Evolutionary conservation across 1,139 yeast species (phyloP).

Genomic region (Chernovozyma sophiae-reginae): DNA sequence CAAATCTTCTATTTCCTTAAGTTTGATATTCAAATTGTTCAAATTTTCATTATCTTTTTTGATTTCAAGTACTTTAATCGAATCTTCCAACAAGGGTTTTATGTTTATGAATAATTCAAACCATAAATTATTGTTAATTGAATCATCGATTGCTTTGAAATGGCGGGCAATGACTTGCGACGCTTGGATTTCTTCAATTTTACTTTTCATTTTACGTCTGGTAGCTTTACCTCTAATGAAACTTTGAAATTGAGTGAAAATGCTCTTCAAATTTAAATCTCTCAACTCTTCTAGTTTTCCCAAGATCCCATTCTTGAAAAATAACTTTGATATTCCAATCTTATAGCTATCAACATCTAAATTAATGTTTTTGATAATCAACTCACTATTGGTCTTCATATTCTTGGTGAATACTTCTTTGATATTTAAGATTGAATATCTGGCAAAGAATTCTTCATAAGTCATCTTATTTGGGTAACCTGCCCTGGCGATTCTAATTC

Average conservation of each 20-base stretch:
- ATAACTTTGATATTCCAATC: constrained; percentile 81
- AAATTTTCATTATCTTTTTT: constrained; percentile 16
- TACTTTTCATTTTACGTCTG: constrained; percentile 48
- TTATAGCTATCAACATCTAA: constrained; percentile 67
- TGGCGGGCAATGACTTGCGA: constrained; percentile 66
- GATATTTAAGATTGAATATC: constrained; percentile 65
- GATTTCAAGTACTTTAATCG: constrained; percentile 53
- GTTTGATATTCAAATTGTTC: constrained; percentile 30
- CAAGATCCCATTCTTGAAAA: constrained; percentile 90
- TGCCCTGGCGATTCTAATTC: constrained; percentile 93
- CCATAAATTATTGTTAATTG: constrained; percentile 69
- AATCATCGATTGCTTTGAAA: constrained; percentile 48
- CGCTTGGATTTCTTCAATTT: constrained; percentile 63
- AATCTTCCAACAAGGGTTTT: constrained; percentile 73
- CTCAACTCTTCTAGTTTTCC: constrained; percentile 81
- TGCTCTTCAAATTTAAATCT: constrained; percentile 55
- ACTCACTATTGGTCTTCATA: constrained; percentile 61
- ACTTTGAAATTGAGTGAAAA: constrained; percentile 66
- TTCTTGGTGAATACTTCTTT: constrained; percentile 45
- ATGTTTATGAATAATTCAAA: constrained; percentile 66
- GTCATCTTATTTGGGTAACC: constrained; percentile 93
- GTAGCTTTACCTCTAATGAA: constrained; percentile 58
- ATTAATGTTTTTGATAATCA: constrained; percentile 56
- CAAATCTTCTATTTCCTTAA: constrained; percentile 41
- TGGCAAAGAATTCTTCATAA: constrained; percentile 71